These are phyloP conservation scores for Paramecium caudatum DNA, from an alignment of 73 alveolate genomes.

Conservation along the genomic window DNA sequence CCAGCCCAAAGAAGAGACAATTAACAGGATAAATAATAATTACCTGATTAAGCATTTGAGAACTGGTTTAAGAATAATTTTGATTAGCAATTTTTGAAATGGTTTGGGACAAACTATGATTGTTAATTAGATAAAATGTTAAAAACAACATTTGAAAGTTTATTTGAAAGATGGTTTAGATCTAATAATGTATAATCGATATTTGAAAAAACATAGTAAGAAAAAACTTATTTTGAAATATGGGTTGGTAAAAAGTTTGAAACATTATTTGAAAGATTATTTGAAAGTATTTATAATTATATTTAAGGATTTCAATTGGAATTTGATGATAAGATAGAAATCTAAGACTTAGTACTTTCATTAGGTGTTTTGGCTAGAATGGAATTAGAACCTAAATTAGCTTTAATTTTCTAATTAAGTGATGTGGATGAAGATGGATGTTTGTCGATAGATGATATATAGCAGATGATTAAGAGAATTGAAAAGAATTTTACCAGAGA, in stretches of 20 bases:
- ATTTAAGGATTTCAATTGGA: slow-evolving; percentile 46
- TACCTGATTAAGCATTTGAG: slow-evolving; percentile 67
- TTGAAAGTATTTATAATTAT: neutral
- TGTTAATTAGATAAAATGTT: neutral
- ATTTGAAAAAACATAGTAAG: slow-evolving; percentile 58
- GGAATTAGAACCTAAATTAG: slow-evolving; percentile 66
- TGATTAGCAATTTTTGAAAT: slow-evolving; percentile 34
- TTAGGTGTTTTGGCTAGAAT: slow-evolving; percentile 71
- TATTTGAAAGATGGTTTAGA: slow-evolving; percentile 62
- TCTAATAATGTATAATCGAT: slow-evolving; percentile 50
- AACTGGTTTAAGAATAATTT: slow-evolving; percentile 49
- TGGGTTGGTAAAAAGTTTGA: slow-evolving; percentile 45
- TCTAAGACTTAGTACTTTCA: slow-evolving; percentile 70
- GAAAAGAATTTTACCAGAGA: slow-evolving; percentile 75
- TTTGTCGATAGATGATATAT: slow-evolving; percentile 73
- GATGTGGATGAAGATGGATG: slow-evolving; percentile 80
- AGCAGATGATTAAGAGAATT: slow-evolving; percentile 73
- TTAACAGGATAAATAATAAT: neutral
- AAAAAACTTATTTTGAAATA: slow-evolving; percentile 57
- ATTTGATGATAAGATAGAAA: slow-evolving; percentile 74
- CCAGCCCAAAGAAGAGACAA: slow-evolving; percentile 18
- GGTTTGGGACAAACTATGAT: slow-evolving; percentile 46
- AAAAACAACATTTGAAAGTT: neutral
- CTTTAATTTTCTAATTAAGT: slow-evolving; percentile 66
- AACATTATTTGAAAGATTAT: slow-evolving; percentile 39